phyloP scores from a whole-genome alignment of 1,284 basidiomycete genomes.

The Xerocomus amazonicus region DNA sequence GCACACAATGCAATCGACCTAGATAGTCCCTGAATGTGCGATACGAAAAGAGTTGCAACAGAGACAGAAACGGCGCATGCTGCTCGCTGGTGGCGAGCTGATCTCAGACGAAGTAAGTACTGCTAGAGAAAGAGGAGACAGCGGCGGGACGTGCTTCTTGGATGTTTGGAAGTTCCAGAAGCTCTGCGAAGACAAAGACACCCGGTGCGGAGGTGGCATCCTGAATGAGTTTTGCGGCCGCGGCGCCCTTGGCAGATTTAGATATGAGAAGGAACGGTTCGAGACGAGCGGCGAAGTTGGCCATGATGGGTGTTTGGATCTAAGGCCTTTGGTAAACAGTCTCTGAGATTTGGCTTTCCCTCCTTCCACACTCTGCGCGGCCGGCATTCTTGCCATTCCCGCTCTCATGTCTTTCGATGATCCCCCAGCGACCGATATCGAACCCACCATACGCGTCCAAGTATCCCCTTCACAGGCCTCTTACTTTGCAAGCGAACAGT shows the following conservation, averaged over 20 bases:
- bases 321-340: constrained; percentile 1
- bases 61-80: constrained; percentile 52
- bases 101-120: constrained; percentile 5
- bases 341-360: not conserved
- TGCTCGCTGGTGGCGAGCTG: constrained; percentile 67
- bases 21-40: constrained; percentile 81
- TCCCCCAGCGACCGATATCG: constrained; percentile 23
- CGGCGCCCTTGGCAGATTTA: constrained; percentile 86
- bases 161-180: constrained; percentile 79
- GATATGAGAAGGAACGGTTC: constrained; percentile 90
- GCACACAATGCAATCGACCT: constrained; percentile 34
- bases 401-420: constrained; percentile 23
- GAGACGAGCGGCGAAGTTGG: constrained; percentile 59
- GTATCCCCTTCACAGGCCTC: constrained; percentile 81
- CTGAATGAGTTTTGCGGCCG: constrained; percentile 82
- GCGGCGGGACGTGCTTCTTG: constrained; percentile 58
- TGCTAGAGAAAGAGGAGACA: not conserved
- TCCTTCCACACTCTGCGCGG: constrained; percentile 7
- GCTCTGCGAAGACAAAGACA: constrained; percentile 87
- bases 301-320: constrained; percentile 26
- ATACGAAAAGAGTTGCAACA: constrained; percentile 87
- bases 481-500: constrained; percentile 90
- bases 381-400: not conserved
- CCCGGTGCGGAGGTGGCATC: constrained; percentile 87
- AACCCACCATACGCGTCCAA: constrained; percentile 58